Percentiles rank a stretch among this genome's conserved stretches.
These are phyloP conservation scores for Penicillium aurantiogriseum DNA, from an alignment of 2,329 filamentous ascomycete genomes.

Conservation along the genomic window DNA sequence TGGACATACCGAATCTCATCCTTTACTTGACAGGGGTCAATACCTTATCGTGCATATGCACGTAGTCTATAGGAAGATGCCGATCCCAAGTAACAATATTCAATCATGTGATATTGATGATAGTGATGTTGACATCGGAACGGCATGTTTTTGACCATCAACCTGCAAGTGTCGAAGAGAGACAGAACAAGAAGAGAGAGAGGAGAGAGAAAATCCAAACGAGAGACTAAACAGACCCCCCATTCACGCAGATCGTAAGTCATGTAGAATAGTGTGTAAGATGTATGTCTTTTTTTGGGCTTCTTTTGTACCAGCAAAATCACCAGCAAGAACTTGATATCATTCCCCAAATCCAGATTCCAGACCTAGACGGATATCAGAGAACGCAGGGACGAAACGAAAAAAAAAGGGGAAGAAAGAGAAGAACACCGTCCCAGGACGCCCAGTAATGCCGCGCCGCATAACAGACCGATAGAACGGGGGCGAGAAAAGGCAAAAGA, in stretches of 20 bases:
- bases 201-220: not conserved
- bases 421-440: not conserved
- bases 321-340: not conserved
- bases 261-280: conserved; percentile 9
- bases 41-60: not conserved
- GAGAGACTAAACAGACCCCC: not conserved
- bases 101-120: not conserved
- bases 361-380: not conserved
- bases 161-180: not conserved
- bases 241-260: conserved; percentile 1
- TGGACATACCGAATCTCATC: not conserved
- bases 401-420: not conserved
- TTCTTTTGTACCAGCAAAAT: conserved; percentile 8
- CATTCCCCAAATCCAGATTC: not conserved
- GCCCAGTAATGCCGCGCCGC: not conserved
- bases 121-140: not conserved
- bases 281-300: conserved; percentile 10
- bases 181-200: not conserved
- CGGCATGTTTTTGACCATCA: not conserved
- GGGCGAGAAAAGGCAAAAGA: not conserved
- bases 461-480: not conserved
- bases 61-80: not conserved
- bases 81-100: not conserved
- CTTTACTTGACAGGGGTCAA: not conserved
- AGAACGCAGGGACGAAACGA: not conserved